Evolutionary conservation across 495 filamentous ascomycete genomes (phyloP), one percentile per base, ranked within the genome.

Genomic region (Penicillium argentinense): DNA sequence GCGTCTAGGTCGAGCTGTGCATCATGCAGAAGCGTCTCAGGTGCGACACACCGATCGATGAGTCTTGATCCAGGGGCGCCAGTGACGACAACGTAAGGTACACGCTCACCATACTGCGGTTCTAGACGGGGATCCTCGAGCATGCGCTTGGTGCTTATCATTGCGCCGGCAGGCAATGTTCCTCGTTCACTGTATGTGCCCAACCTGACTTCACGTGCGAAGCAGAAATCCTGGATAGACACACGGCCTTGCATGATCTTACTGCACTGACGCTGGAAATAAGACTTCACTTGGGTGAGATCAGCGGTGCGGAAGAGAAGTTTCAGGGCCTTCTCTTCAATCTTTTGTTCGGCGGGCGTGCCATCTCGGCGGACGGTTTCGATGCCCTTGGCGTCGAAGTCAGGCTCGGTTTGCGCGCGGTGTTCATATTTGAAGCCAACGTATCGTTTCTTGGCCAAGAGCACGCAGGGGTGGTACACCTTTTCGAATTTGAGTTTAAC

Each of bases 401-500:
- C 89, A 16, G 93, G 95, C 50, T 87, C 82, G 14, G 64, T 73
- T 61, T 98, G 92, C 13, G 78, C 68, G 19, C 78, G 81, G 49
- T 77, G 80, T 60, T 98, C 93, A 68, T 95, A 98, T 62, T 95
- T 97, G 75, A 95, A 97, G 17, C 93, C 93, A 26, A 97, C 95
- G 59, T 98, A 98, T 27, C 93, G 87, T 66, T 98, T 98, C 72
- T 97, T 98, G 18, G 95, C 89, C 0, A 98, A 79, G 3, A 98
- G 78, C 1, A 97, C 82, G 57, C 91, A 97, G 0, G 93, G 95
- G 41, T 90, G 84, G 64, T 98, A 98, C 9, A 98, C 93, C 57
- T 98, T 98, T 67, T 98, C 95, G 58, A 98, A 97, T 62, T 97
- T 96, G 47, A 98, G 83, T 67, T 96, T 97, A 42, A 98, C 73